A percentile compares a stretch with the other conserved stretches of the same genome.
Conservation (phyloP, 202 grass and related monocot species). For the Alloteropsis angusta region DNA sequence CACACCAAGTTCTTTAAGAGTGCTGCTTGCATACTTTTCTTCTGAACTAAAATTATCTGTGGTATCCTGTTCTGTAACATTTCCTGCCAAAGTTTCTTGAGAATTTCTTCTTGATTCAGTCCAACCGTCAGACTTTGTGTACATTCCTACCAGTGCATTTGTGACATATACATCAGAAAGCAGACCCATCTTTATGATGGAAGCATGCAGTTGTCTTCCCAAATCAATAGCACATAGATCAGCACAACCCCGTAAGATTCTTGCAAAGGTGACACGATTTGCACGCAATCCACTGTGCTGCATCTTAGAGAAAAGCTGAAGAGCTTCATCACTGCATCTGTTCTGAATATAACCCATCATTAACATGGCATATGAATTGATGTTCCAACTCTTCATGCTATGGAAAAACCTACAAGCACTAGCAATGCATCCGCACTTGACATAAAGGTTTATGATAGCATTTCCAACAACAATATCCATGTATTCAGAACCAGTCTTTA, state of each 20-base stretch:
- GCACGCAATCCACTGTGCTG: slow-evolving; percentile 63
- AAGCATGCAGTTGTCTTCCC: slow-evolving; percentile 82
- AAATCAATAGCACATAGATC: slow-evolving; percentile 62
- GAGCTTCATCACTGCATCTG: slow-evolving; percentile 52
- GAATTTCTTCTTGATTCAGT: slow-evolving; percentile 13
- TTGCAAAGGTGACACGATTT: slow-evolving; percentile 62
- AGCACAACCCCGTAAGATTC: slow-evolving; percentile 69
- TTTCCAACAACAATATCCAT: slow-evolving; percentile 67
- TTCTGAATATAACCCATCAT: slow-evolving; percentile 76
- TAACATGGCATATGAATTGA: slow-evolving; percentile 74
- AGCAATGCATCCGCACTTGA: slow-evolving; percentile 65
- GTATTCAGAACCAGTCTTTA: slow-evolving; percentile 65
- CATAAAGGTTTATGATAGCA: slow-evolving; percentile 74
- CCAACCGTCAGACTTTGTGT: slow-evolving; percentile 42
- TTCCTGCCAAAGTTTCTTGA: slow-evolving; percentile 18
- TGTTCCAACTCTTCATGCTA: slow-evolving; percentile 68
- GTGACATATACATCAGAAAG: slow-evolving; percentile 77
- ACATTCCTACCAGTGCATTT: slow-evolving; percentile 82
- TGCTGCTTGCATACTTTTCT: slow-evolving; percentile 29
- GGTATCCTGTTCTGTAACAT: neutral
- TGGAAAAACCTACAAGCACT: slow-evolving; percentile 77
- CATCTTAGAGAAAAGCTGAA: slow-evolving; percentile 76
- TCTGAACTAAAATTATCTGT: slow-evolving; percentile 24
- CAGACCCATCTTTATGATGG: slow-evolving; percentile 87
- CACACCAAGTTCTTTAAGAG: slow-evolving; percentile 54